Evolutionary conservation across 805 yeast genomes (phyloP), one percentile per base, ranked within the genome.

Genomic region (Pichia membranifaciens): DNA sequence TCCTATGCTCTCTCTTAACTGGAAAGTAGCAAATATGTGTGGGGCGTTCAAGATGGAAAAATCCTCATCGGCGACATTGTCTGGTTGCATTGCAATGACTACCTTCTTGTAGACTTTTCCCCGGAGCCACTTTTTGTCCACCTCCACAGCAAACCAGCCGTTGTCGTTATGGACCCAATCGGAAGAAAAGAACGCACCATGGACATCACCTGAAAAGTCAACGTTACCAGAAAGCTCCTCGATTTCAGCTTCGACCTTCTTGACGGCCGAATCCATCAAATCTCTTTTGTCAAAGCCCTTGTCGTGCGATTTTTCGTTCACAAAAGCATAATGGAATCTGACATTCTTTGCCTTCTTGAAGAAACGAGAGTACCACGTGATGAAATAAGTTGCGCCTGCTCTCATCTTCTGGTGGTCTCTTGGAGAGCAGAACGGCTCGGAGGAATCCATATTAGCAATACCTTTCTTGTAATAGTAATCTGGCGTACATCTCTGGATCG

Each of bases 391-490:
- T 46, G 73, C 66, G 29, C 75, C 95, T 49, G 76, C 63, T 53
- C 75, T 74, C 66, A 85, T 70, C 35, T 68, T 72, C 12, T 72
- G 57, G 49, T 79, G 74, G 56, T 84, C 90, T 31, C 69, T 71
- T 12, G 96, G 96, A 18, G 86, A 76, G 64, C 96, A 88, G 64
- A 87, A 86, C n/a, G 96, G 96, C 44, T 72, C 93, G 35, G 88
- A 76, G 1, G 68, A 57, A 16, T 66, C 61, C 51, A 69, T 65
- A 54, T 79, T 79, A 28, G 80, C 82, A 33, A 70, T 50, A 8
- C 90, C 91, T 59, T 81, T 83, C 54, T 72, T 75, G 58, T 69
- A 73, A 61, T 85, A 88, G 41, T 76, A 66, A 45, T 83, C 83
- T 2, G 96, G 96, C 4, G 89, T 85, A 67, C 96, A 88, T 66